Base-by-base conservation (phyloP, 768 basidiomycete species). In the Trametes punicea region DNA sequence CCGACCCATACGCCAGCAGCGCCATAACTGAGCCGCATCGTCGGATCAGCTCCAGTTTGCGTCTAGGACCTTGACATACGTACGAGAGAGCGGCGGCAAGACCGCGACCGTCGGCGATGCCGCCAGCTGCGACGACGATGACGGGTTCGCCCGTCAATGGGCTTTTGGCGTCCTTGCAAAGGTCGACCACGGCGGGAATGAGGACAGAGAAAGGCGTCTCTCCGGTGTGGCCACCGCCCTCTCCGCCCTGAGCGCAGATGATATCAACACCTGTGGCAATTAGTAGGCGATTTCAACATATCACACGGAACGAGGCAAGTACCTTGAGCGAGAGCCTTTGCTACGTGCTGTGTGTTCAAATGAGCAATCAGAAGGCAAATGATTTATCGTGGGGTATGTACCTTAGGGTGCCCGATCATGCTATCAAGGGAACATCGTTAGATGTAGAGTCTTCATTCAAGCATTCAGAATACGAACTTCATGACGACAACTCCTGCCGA, bases 211-310 rank as follows among this genome's bases (percentile, higher is more conserved):
- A 89, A 1, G 88, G 79, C 10, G 80, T 89, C 51, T 90, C 87
- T 36, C 93, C 90, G 0, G 92, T 93, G 72, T 93, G 92, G 11
- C 91, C 92, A 25, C 92, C 91, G 18, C 90, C 92, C 70, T 93
- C 91, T 16, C 89, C 90, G 30, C 87, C 88, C 69, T 90, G 90
- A 1, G 89, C 91, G 66, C 92, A 91, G 44, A 95, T 92, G 57
- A 94, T 82, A 63, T 95, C 92, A 15, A 93, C 90, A n/a, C 91
- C 90, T 79, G 62, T 3, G 23, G 21, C 44, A 10, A 18, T 13
- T n/a, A 0, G 15, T 26, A 25, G 25, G 51, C 11, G 4, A 11
- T 20, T 21, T 15, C 25, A 18, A 0, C 23, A 11, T 9, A 31
- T 21, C 6, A 2, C 33, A n/a, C 8, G 13, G n/a, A 6, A 49